Conservation (phyloP, 257 asterid species). For the Nicotiana attenuata region DNA sequence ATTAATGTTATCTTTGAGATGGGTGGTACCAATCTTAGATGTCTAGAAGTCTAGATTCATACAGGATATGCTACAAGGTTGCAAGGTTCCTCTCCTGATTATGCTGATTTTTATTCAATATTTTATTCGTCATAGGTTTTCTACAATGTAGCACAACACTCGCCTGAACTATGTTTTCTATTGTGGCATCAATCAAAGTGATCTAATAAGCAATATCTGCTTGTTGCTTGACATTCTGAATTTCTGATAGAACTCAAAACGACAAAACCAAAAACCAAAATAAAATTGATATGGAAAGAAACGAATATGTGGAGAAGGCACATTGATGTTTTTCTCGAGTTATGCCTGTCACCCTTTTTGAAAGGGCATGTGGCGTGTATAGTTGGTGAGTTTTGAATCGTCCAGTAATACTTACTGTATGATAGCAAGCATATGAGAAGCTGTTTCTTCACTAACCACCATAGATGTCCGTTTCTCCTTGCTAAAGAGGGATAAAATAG, state of each 20-base stretch:
- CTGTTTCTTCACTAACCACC: neutral
- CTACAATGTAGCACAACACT: neutral
- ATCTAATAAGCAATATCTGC: neutral
- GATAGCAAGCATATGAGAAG: neutral
- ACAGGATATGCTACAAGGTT: neutral
- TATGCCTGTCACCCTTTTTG: neutral
- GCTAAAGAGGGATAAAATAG: neutral
- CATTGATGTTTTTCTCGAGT: neutral
- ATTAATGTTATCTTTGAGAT: neutral
- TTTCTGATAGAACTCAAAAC: neutral
- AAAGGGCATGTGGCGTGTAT: neutral
- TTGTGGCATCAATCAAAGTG: neutral
- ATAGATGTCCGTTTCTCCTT: neutral
- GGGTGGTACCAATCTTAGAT: neutral
- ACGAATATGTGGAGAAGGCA: neutral
- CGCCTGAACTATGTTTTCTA: neutral
- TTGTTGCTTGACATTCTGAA: neutral
- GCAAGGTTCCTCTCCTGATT: neutral
- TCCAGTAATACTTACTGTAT: neutral
- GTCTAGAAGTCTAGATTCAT: neutral
- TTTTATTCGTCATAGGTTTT: neutral
- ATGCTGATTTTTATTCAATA: neutral
- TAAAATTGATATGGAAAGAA: neutral
- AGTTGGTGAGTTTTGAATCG: neutral
- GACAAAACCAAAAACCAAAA: neutral